Evolutionary conservation across 1,284 basidiomycete genomes (phyloP).

Genomic region (Cryptococcus sp.): DNA sequence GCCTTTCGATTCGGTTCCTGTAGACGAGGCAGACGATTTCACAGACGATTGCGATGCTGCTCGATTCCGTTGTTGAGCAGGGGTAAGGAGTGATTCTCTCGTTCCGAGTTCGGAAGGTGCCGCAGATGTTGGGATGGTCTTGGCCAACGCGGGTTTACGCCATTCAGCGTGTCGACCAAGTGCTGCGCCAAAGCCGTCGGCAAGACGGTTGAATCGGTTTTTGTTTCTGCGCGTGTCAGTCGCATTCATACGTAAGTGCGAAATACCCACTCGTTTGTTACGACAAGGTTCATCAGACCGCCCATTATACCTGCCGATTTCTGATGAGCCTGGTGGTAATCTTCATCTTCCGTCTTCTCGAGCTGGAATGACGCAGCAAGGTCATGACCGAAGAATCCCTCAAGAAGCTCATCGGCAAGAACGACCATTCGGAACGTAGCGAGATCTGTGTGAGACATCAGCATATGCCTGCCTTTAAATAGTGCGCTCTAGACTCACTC

Average conservation of each 20-base stretch:
- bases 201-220: constrained; percentile 54
- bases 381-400: constrained; percentile 90
- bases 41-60: constrained; percentile 35
- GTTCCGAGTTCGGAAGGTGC: constrained; percentile 70
- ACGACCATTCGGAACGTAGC: constrained; percentile 94
- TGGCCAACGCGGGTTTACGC: constrained; percentile 70
- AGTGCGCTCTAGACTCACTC: constrained; percentile 43
- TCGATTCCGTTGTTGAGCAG: constrained; percentile 29
- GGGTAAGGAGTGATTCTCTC: constrained; percentile 71
- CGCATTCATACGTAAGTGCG: neutral
- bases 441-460: constrained; percentile 20
- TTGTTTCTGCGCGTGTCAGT: constrained; percentile 31
- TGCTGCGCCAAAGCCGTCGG: constrained; percentile 87
- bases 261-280: constrained; percentile 61
- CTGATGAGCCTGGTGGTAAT: constrained; percentile 51
- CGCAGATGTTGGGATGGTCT: constrained; percentile 59
- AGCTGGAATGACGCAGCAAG: constrained; percentile 80
- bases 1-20: constrained; percentile 26
- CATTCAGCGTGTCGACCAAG: constrained; percentile 71
- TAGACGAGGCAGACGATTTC: constrained; percentile 55
- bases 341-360: constrained; percentile 59
- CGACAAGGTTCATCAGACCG: constrained; percentile 79
- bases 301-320: constrained; percentile 62
- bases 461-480: neutral
- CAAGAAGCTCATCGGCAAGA: constrained; percentile 86